Evolutionary conservation across 176 grass and related monocot genomes (phyloP).

Genomic region (Oryza glumipatula): DNA sequence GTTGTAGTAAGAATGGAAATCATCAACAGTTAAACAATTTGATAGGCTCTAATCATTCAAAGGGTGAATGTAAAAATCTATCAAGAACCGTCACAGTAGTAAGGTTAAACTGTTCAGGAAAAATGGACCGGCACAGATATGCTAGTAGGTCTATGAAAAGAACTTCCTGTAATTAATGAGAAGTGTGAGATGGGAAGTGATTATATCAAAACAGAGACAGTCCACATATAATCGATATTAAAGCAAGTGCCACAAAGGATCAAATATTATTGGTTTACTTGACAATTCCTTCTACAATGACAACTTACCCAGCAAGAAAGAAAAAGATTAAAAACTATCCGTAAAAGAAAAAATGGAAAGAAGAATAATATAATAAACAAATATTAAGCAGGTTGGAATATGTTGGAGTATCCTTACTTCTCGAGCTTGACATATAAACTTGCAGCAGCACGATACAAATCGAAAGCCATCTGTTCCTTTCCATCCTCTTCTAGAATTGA

Average conservation of each 20-base stretch:
- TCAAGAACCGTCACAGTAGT: background rate
- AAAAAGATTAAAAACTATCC: too few relatives aligned
- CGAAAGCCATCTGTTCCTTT: slow-evolving; percentile 98
- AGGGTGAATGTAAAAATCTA: background rate
- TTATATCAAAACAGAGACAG: too few relatives aligned
- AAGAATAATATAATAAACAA: too few relatives aligned
- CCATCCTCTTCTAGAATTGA: slow-evolving; percentile 89
- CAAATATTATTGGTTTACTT: background rate
- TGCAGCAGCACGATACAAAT: slow-evolving; percentile 79
- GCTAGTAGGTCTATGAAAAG: background rate
- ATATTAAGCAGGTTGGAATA: too few relatives aligned
- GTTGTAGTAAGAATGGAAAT: background rate
- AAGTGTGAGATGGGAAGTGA: too few relatives aligned
- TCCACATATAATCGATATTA: background rate
- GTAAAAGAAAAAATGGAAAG: background rate
- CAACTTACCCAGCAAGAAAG: too few relatives aligned
- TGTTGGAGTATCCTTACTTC: slow-evolving; percentile 51
- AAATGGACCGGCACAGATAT: background rate
- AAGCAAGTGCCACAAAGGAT: background rate
- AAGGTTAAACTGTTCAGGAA: background rate
- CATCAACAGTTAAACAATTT: background rate
- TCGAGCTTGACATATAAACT: slow-evolving; percentile 79
- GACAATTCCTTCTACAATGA: background rate
- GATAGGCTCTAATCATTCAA: background rate
- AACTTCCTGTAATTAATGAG: background rate